These are phyloP conservation scores for Heterobasidion annosum DNA, from an alignment of 1,284 basidiomycete species.

Conservation along the genomic window DNA sequence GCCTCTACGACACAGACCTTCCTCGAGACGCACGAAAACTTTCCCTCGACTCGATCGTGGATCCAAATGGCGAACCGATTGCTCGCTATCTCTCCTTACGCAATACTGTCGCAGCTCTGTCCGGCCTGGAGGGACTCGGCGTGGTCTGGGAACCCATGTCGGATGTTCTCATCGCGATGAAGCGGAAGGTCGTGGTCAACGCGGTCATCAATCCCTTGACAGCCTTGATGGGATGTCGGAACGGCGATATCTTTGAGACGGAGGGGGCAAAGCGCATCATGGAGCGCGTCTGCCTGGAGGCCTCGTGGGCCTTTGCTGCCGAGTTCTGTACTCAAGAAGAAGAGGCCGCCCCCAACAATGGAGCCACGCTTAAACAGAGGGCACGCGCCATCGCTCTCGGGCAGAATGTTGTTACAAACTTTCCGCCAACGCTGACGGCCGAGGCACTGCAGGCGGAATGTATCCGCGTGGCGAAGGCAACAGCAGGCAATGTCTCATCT, in stretches of 20 bases:
- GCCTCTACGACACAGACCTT: slow-evolving; percentile 26
- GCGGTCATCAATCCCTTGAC: slow-evolving; percentile 85
- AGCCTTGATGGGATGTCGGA: slow-evolving; percentile 73
- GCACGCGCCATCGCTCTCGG: background rate
- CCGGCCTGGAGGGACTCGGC: slow-evolving; percentile 46
- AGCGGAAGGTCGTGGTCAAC: slow-evolving; percentile 83
- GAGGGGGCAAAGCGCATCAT: slow-evolving; percentile 34
- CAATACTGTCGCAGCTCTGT: slow-evolving; percentile 61
- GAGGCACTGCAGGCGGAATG: slow-evolving; percentile 40
- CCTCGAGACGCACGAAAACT: slow-evolving; percentile 28
- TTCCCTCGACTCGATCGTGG: slow-evolving; percentile 30
- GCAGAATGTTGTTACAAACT: slow-evolving; percentile 21
- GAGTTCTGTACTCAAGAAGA: slow-evolving; percentile 27
- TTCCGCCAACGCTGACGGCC: slow-evolving; percentile 32
- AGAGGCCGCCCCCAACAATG: slow-evolving; percentile 15
- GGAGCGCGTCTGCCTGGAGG: slow-evolving; percentile 47
- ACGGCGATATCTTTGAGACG: slow-evolving; percentile 61
- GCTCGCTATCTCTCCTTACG: slow-evolving; percentile 51
- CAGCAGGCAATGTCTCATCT: slow-evolving; percentile 64
- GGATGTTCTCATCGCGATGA: slow-evolving; percentile 63
- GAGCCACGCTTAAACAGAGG: slow-evolving; percentile 12
- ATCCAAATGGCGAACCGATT: slow-evolving; percentile 11
- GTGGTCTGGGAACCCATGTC: slow-evolving; percentile 64
- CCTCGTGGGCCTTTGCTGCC: slow-evolving; percentile 47
- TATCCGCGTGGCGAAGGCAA: slow-evolving; percentile 43